These are phyloP conservation scores for Smallanthus sonchifolius DNA, from an alignment of 129 eudicot species.

Conservation along the genomic window DNA sequence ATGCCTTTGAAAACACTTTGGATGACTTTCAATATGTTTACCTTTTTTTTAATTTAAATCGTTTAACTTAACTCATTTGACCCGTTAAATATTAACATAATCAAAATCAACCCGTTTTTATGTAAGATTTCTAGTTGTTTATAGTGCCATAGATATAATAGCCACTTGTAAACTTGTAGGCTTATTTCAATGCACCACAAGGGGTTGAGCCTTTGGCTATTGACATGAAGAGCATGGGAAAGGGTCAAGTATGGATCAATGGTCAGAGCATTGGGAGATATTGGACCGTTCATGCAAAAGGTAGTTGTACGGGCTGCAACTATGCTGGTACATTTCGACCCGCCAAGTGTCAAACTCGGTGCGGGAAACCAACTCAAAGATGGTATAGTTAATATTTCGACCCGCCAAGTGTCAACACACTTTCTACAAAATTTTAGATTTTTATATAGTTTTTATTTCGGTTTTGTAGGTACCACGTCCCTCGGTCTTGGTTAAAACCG, in stretches of 20 bases:
- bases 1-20: background rate
- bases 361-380: conserved; percentile 87
- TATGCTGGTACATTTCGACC: conserved; percentile 65
- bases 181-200: conserved; percentile 72
- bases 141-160: no score
- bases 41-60: background rate
- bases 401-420: background rate
- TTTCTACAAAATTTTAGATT: background rate
- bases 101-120: background rate
- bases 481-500: conserved; percentile 81
- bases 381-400: conserved; percentile 42
- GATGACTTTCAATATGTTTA: background rate
- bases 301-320: conserved; percentile 55
- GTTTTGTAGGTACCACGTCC: conserved; percentile 77
- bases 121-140: no score
- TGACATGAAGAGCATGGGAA: conserved; percentile 80
- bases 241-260: conserved; percentile 90
- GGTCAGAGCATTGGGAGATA: conserved; percentile 90
- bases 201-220: conserved; percentile 76
- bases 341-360: conserved; percentile 68
- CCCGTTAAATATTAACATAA: background rate
- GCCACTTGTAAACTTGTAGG: conserved; percentile 37
- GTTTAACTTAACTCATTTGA: background rate
- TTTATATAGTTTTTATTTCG: background rate
- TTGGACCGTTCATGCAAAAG: conserved; percentile 67